These are phyloP conservation scores for Thraustochytrium striatum DNA, from an alignment of 352 stramenopile species.

Conservation along the genomic window DNA sequence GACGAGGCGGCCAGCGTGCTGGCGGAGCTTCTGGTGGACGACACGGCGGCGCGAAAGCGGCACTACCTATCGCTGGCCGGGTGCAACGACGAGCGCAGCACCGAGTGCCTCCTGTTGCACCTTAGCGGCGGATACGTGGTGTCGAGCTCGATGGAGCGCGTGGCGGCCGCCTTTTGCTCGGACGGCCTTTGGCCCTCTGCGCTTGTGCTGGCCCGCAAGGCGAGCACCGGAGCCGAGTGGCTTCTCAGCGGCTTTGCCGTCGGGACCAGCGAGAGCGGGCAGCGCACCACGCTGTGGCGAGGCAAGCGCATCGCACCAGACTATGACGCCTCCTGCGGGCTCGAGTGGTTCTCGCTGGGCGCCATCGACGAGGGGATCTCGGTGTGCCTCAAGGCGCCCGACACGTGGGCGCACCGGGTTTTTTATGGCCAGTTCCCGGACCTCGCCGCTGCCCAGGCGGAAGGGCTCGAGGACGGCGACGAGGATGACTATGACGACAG, in stretches of 20 bases:
- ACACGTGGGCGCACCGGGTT: neutral
- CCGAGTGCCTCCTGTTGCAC: constrained; percentile 22
- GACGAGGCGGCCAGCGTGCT: too few species aligned
- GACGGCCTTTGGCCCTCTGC: neutral
- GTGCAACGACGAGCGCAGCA: constrained; percentile 17
- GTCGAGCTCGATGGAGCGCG: neutral
- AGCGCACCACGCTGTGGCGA: constrained; percentile 12
- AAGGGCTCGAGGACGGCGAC: neutral
- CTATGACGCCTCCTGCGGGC: neutral
- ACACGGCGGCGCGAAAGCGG: neutral
- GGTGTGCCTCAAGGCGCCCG: constrained; percentile 14
- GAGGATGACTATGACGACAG: constrained; percentile 31
- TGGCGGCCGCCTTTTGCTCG: constrained; percentile 11
- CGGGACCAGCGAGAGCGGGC: neutral
- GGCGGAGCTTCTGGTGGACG: neutral
- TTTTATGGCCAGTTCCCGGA: constrained; percentile 38
- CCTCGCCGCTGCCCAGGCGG: neutral
- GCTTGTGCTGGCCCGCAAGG: constrained; percentile 7
- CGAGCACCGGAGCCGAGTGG: neutral
- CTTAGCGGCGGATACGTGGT: constrained; percentile 24
- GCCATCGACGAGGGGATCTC: constrained; percentile 21
- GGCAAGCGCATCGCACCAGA: neutral
- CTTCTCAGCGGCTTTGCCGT: constrained; percentile 34
- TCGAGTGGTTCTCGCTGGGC: constrained; percentile 25
- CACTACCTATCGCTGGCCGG: constrained; percentile 33